phyloP scores from a whole-genome alignment of 2,329 filamentous ascomycete genomes.

The Calonectria ilicicola region DNA sequence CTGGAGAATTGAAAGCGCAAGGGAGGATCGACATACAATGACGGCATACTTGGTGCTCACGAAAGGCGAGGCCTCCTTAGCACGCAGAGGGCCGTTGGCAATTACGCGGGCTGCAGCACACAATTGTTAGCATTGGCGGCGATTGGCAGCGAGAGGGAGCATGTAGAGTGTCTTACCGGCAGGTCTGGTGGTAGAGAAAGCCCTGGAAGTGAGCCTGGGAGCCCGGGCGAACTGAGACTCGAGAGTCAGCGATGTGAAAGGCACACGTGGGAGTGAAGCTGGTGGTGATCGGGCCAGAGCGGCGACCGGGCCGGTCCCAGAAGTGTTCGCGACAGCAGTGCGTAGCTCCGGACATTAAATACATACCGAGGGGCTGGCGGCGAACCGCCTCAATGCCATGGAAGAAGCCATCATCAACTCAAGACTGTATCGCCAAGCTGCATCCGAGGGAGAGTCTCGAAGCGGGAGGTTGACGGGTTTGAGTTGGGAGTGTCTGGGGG shows the following conservation, averaged over 20 bases:
- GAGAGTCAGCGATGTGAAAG: slow-evolving; percentile 36
- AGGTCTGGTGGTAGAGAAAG: slow-evolving; percentile 89
- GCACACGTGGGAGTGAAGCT: slow-evolving; percentile 25
- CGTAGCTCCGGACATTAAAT: slow-evolving; percentile 9
- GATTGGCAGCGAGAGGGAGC: slow-evolving; percentile 9
- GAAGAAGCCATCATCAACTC: slow-evolving; percentile 68
- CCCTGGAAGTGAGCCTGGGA: slow-evolving; percentile 74
- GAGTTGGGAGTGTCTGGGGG: slow-evolving; percentile 37
- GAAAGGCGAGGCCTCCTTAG: slow-evolving; percentile 91
- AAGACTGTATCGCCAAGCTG: slow-evolving; percentile 45
- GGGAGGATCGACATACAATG: slow-evolving; percentile 72
- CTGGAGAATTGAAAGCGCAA: background rate
- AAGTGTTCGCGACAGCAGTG: background rate
- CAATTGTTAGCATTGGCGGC: slow-evolving; percentile 30
- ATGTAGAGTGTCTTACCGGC: slow-evolving; percentile 68
- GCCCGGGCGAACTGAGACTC: slow-evolving; percentile 69
- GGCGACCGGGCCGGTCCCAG: slow-evolving; percentile 21
- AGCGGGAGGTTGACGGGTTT: slow-evolving; percentile 42
- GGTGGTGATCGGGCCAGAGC: slow-evolving; percentile 18
- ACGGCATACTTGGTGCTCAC: slow-evolving; percentile 93
- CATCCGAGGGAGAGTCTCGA: slow-evolving; percentile 44
- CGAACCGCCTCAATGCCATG: slow-evolving; percentile 73
- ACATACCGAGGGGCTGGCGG: slow-evolving; percentile 68
- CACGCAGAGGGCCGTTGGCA: slow-evolving; percentile 85
- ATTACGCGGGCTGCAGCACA: slow-evolving; percentile 79